Conservation (phyloP, 2,329 filamentous ascomycete species). For the Aaosphaeria arxii region DNA sequence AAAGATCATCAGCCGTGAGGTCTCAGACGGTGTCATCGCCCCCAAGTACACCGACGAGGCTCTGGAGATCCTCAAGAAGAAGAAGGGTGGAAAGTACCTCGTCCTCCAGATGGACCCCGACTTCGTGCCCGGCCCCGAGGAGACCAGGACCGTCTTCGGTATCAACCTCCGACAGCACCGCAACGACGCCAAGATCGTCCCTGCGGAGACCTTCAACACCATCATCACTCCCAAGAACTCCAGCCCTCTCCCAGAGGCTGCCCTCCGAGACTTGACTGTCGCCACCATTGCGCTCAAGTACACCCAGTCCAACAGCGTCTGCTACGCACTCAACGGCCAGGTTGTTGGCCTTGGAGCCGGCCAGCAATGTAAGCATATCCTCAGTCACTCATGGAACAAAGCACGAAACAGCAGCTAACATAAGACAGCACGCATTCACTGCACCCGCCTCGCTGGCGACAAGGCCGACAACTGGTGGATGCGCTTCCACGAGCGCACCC, state of each 20-base stretch:
- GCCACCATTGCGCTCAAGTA: constrained; percentile 98
- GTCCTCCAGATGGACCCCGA: constrained; percentile 91
- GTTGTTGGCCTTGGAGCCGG: constrained; percentile 91
- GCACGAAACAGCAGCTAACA: not conserved
- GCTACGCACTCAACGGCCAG: constrained; percentile 92
- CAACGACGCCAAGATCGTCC: constrained; percentile 85
- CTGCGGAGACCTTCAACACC: constrained; percentile 74
- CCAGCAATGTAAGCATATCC: constrained; percentile 65
- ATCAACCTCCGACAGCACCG: constrained; percentile 85
- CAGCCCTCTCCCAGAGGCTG: constrained; percentile 69
- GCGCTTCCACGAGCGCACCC: constrained; percentile 88
- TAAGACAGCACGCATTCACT: constrained; percentile 75
- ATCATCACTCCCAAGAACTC: constrained; percentile 84
- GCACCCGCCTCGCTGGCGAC: constrained; percentile 93
- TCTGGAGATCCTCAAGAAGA: constrained; percentile 89
- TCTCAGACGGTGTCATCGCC: constrained; percentile 94
- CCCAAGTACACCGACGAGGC: constrained; percentile 82
- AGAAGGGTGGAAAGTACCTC: constrained; percentile 97
- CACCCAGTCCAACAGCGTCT: constrained; percentile 97
- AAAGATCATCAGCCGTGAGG: constrained; percentile 96
- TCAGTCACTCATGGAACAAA: not conserved
- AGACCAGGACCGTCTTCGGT: constrained; percentile 86
- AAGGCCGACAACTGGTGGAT: constrained; percentile 99
- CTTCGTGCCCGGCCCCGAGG: constrained; percentile 71
- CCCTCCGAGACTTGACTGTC: constrained; percentile 85